These are phyloP conservation scores for Suhomyces wounanorum DNA, from an alignment of 1,139 yeast genomes.

Conservation along the genomic window DNA sequence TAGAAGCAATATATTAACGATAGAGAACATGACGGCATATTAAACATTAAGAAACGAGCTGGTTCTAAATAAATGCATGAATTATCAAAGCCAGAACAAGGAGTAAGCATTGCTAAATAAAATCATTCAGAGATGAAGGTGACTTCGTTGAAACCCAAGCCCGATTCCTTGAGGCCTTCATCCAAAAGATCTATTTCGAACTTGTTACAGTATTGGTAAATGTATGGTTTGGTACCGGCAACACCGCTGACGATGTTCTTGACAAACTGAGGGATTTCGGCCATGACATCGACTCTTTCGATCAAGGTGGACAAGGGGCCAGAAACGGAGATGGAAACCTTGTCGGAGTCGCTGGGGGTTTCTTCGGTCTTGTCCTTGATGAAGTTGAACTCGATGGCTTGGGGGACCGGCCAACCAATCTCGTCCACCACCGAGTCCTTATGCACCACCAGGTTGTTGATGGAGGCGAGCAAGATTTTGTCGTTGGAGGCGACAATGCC, in stretches of 20 bases:
- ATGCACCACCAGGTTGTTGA: slow-evolving; percentile 68
- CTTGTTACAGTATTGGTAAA: slow-evolving; percentile 82
- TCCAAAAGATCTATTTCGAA: slow-evolving; percentile 35
- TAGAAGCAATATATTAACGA: slow-evolving; percentile 7
- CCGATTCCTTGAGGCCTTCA: slow-evolving; percentile 47
- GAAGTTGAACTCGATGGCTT: slow-evolving; percentile 58
- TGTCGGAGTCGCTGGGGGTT: slow-evolving; percentile 27
- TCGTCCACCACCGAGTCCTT: slow-evolving; percentile 61
- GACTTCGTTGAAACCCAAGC: slow-evolving; percentile 79
- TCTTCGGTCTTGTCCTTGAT: slow-evolving; percentile 48
- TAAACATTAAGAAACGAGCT: slow-evolving; percentile 5
- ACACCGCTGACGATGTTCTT: slow-evolving; percentile 92
- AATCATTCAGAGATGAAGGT: slow-evolving; percentile 63
- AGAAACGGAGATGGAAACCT: slow-evolving; percentile 42
- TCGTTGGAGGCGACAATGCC: slow-evolving; percentile 73
- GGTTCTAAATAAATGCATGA: slow-evolving; percentile 1
- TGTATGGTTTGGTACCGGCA: slow-evolving; percentile 93
- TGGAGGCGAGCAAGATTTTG: slow-evolving; percentile 64
- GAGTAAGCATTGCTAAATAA: neutral
- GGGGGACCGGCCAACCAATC: slow-evolving; percentile 93
- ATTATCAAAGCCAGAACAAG: neutral
- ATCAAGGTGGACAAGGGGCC: slow-evolving; percentile 63
- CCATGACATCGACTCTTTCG: slow-evolving; percentile 96
- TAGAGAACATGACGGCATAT: slow-evolving; percentile 5
- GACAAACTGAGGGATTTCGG: slow-evolving; percentile 92